Percentiles rank a stretch among this genome's conserved stretches.
phyloP scores from a whole-genome alignment of 257 asterid species.

The Oldenlandia corymbosa region DNA sequence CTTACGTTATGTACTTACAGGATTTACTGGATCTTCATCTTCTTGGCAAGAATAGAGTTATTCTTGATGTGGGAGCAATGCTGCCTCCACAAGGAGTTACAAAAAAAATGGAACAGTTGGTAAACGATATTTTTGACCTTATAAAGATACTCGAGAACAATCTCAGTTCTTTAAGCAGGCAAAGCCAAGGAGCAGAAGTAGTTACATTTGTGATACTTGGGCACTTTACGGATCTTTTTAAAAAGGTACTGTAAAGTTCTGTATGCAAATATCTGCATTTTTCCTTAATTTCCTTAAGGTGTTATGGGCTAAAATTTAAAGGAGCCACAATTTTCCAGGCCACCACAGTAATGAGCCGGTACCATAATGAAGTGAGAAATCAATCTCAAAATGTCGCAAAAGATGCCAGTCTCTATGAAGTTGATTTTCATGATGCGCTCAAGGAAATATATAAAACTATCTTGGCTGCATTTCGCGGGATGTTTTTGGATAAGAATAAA shows the following conservation, averaged over 20 bases:
- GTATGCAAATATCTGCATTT: not conserved
- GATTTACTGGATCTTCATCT: constrained; percentile 57
- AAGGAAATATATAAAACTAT: constrained; percentile 37
- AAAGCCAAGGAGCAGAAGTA: constrained; percentile 34
- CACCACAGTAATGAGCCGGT: constrained; percentile 32
- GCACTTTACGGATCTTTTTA: constrained; percentile 47
- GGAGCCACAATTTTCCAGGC: constrained; percentile 45
- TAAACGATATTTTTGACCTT: constrained; percentile 48
- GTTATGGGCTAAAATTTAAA: constrained; percentile 5
- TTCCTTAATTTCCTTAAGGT: constrained; percentile 4
- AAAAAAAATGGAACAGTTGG: constrained; percentile 60
- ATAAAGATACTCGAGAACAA: constrained; percentile 39
- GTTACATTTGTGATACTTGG: constrained; percentile 45
- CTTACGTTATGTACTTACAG: constrained; percentile 35
- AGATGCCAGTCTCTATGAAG: constrained; percentile 24
- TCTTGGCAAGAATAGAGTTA: constrained; percentile 50
- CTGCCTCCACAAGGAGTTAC: constrained; percentile 73
- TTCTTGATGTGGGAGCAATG: constrained; percentile 22
- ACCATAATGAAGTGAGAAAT: constrained; percentile 29
- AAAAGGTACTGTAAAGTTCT: constrained; percentile 39
- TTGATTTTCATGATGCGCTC: constrained; percentile 37
- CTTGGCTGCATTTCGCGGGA: constrained; percentile 27
- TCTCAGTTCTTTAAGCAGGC: constrained; percentile 34
- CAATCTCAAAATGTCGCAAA: constrained; percentile 22
- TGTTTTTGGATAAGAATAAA: constrained; percentile 34